Conservation (phyloP, 805 yeast genomes). For the Saccharomycopsis babjevae region DNA sequence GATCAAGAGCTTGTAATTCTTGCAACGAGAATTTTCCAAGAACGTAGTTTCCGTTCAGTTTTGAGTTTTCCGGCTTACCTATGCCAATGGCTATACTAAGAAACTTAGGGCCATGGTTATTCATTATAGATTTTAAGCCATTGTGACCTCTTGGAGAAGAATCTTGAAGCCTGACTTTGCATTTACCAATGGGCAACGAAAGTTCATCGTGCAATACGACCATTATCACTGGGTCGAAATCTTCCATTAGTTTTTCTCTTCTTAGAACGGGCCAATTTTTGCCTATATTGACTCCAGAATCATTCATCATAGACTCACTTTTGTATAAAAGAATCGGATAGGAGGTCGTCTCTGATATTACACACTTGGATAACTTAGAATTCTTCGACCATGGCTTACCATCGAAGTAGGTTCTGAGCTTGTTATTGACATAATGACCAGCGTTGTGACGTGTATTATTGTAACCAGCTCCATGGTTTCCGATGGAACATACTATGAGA, state of each 20-base stretch:
- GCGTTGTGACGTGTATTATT: slow-evolving; percentile 10
- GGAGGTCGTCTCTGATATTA: neutral
- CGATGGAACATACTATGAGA: slow-evolving; percentile 11
- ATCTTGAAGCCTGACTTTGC: slow-evolving; percentile 49
- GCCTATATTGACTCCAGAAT: slow-evolving; percentile 4
- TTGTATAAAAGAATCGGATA: slow-evolving; percentile 1
- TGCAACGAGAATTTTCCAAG: slow-evolving; percentile 38
- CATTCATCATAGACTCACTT: slow-evolving; percentile 12
- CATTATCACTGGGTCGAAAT: slow-evolving; percentile 9
- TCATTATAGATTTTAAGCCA: slow-evolving; percentile 57
- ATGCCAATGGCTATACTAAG: slow-evolving; percentile 70
- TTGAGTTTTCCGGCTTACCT: slow-evolving; percentile 48
- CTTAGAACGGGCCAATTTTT: slow-evolving; percentile 5
- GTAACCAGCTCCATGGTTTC: slow-evolving; percentile 14
- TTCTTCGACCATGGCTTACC: slow-evolving; percentile 1
- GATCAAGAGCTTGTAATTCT: slow-evolving; percentile 35
- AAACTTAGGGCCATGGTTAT: slow-evolving; percentile 34
- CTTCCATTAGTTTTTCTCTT: slow-evolving; percentile 1
- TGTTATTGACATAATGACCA: slow-evolving; percentile 10
- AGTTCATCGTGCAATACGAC: slow-evolving; percentile 75
- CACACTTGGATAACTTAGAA: neutral
- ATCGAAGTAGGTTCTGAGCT: slow-evolving; percentile 1
- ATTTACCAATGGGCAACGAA: slow-evolving; percentile 52
- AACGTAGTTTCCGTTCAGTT: slow-evolving; percentile 42
- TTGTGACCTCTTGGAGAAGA: slow-evolving; percentile 75